These are phyloP conservation scores for Tinospora cordifolia DNA, from an alignment of 164 flowering plant genomes.

Conservation along the genomic window DNA sequence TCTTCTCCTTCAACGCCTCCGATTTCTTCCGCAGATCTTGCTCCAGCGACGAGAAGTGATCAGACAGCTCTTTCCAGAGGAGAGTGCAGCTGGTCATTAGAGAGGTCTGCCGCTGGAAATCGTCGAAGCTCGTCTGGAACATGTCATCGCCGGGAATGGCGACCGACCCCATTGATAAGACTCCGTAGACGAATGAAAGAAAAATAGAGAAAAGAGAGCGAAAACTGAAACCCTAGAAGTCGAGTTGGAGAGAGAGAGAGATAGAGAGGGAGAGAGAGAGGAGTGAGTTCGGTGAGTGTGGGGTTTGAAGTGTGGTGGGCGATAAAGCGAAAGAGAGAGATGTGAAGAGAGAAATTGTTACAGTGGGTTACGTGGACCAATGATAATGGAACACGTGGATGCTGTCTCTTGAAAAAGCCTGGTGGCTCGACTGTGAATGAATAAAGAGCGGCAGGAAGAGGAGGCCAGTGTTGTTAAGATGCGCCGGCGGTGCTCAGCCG, in stretches of 20 bases:
- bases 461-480: no score
- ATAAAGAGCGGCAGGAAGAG: no score
- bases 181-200: background rate
- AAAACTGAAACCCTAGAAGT: slow-evolving; percentile 28
- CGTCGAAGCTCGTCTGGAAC: slow-evolving; percentile 65
- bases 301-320: background rate
- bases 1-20: slow-evolving; percentile 50
- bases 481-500: no score
- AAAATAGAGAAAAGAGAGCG: background rate
- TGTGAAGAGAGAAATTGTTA: slow-evolving; percentile 10
- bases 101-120: slow-evolving; percentile 72
- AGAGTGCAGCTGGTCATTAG: slow-evolving; percentile 88
- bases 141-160: slow-evolving; percentile 61
- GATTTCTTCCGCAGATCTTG: slow-evolving; percentile 60
- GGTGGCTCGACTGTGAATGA: background rate
- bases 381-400: background rate
- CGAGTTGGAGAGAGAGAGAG: background rate
- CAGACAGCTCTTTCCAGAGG: slow-evolving; percentile 92
- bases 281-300: background rate
- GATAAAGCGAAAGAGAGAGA: slow-evolving; percentile 9
- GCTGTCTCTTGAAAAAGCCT: background rate
- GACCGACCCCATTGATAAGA: slow-evolving; percentile 58
- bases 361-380: background rate
- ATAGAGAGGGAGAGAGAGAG: background rate
- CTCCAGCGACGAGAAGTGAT: slow-evolving; percentile 78